Conservation (phyloP, 768 basidiomycete genomes). For the Mycena galopus region DNA sequence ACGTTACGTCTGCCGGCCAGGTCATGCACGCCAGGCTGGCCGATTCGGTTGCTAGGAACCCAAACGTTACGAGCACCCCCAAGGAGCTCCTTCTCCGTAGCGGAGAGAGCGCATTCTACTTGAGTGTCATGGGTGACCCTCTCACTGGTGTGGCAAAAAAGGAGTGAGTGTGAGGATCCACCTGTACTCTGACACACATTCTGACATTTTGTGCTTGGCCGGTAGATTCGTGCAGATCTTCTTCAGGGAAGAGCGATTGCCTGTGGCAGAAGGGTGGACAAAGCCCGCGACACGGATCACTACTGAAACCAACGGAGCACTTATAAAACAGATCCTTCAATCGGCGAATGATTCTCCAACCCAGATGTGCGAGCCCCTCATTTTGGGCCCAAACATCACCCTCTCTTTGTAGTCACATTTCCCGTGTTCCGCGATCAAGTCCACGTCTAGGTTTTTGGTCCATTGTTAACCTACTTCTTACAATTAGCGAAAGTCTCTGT, state of each 20-base stretch:
- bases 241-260: conserved; percentile 37
- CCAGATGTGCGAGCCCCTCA: conserved; percentile 2
- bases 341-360: conserved; percentile 21
- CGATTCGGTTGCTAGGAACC: conserved; percentile 22
- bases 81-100: conserved; percentile 31
- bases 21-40: conserved; percentile 26
- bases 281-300: conserved; percentile 14
- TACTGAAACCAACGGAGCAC: background rate
- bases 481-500: too few species aligned
- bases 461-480: too few species aligned
- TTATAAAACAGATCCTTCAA: background rate
- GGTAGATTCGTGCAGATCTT: conserved; percentile 34
- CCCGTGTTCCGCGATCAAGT: too few species aligned
- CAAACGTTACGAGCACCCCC: conserved; percentile 23
- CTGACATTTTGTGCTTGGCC: background rate
- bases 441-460: too few species aligned
- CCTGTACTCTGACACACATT: too few species aligned
- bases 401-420: too few species aligned
- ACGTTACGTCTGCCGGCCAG: conserved; percentile 28
- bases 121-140: conserved; percentile 31
- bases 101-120: conserved; percentile 20
- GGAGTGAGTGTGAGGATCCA: too few species aligned
- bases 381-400: conserved; percentile 15
- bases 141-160: conserved; percentile 29
- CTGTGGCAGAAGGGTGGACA: conserved; percentile 35